phyloP scores from a whole-genome alignment of 306 rosid genomes.

The Arachis stenosperma region DNA sequence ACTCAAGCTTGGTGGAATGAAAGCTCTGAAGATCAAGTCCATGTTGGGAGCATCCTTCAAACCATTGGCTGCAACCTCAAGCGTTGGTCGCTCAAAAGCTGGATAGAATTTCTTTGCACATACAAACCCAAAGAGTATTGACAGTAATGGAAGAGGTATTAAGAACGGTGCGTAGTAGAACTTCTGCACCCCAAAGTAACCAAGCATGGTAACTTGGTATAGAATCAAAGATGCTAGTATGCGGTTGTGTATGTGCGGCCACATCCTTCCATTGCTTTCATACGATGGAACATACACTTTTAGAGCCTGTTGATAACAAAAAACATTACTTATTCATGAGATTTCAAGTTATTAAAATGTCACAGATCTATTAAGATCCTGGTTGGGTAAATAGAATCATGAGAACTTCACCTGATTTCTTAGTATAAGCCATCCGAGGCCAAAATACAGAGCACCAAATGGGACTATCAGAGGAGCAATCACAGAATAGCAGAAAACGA shows the following conservation, averaged over 20 bases:
- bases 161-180: slow-evolving; percentile 57
- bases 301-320: slow-evolving; percentile 67
- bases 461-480: slow-evolving; percentile 87
- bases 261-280: slow-evolving; percentile 90
- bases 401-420: slow-evolving; percentile 77
- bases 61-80: slow-evolving; percentile 58
- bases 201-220: slow-evolving; percentile 84
- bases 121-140: slow-evolving; percentile 52
- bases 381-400: too few relatives aligned
- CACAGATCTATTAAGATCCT: too few relatives aligned
- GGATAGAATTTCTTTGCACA: slow-evolving; percentile 77
- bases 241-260: slow-evolving; percentile 86
- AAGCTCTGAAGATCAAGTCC: slow-evolving; percentile 71
- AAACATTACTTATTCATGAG: neutral
- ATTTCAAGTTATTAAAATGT: neutral
- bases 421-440: slow-evolving; percentile 90
- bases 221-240: slow-evolving; percentile 72
- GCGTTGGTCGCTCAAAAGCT: slow-evolving; percentile 52
- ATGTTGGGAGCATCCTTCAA: slow-evolving; percentile 68
- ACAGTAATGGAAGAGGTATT: slow-evolving; percentile 69
- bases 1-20: slow-evolving; percentile 76
- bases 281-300: slow-evolving; percentile 88
- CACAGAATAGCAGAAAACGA: slow-evolving; percentile 83
- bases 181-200: slow-evolving; percentile 67
- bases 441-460: slow-evolving; percentile 82